Evolutionary conservation across 2,329 filamentous ascomycete species (phyloP).

Genomic region (Cladophialophora yegresii): DNA sequence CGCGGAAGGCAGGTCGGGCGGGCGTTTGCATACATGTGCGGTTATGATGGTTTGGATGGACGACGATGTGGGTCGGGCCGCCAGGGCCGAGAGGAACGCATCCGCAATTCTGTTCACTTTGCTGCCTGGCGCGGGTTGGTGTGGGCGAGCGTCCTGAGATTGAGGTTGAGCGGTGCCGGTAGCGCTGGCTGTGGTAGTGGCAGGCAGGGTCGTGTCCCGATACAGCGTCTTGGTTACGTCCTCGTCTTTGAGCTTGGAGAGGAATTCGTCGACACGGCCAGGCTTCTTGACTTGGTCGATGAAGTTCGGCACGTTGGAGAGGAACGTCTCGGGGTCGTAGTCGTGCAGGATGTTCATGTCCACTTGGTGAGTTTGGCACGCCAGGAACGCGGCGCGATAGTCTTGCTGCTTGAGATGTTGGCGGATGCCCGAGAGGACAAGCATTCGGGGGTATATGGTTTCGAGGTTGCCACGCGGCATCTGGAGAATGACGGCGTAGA

Average conservation of each 20-base stretch:
- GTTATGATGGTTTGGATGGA: slow-evolving; percentile 91
- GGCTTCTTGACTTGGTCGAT: slow-evolving; percentile 80
- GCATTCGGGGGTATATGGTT: slow-evolving; percentile 87
- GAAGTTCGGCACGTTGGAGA: slow-evolving; percentile 73
- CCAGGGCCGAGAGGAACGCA: slow-evolving; percentile 71
- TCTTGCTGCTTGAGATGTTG: slow-evolving; percentile 75
- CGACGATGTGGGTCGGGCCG: slow-evolving; percentile 58
- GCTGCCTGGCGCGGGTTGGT: slow-evolving; percentile 26
- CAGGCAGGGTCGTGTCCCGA: slow-evolving; percentile 66
- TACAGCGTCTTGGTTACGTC: slow-evolving; percentile 95
- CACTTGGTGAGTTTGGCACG: slow-evolving; percentile 88
- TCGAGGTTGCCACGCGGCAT: slow-evolving; percentile 96
- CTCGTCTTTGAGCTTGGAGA: slow-evolving; percentile 84
- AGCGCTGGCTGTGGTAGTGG: not conserved
- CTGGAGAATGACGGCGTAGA: slow-evolving; percentile 82
- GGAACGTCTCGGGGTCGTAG: slow-evolving; percentile 82
- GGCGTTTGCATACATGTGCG: slow-evolving; percentile 88
- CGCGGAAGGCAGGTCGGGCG: slow-evolving; percentile 85
- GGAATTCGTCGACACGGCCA: slow-evolving; percentile 83
- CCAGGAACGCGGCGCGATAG: slow-evolving; percentile 80
- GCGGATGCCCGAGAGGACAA: slow-evolving; percentile 88
- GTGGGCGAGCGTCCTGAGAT: slow-evolving; percentile 23
- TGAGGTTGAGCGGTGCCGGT: slow-evolving; percentile 4
- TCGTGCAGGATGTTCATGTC: slow-evolving; percentile 98
- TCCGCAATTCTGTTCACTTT: slow-evolving; percentile 92